phyloP scores from a whole-genome alignment of 2,329 filamentous ascomycete species.

The Penicillium nordicum region DNA sequence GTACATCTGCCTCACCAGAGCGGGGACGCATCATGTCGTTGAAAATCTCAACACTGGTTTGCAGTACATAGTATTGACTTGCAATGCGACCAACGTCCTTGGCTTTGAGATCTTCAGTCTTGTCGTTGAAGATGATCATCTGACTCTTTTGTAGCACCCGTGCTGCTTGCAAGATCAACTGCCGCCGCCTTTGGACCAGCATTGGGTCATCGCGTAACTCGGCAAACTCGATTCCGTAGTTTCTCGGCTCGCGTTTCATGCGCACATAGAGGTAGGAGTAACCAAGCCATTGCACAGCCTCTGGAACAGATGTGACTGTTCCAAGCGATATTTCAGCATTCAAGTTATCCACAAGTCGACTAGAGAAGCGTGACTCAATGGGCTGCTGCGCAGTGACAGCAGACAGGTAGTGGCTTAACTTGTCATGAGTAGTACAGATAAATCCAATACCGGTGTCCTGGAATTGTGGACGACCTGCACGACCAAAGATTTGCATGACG shows the following conservation, averaged over 20 bases:
- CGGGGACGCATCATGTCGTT: conserved; percentile 88
- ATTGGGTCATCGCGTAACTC: conserved; percentile 85
- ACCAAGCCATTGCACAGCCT: conserved; percentile 95
- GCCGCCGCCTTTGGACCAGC: conserved; percentile 77
- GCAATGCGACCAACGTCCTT: conserved; percentile 97
- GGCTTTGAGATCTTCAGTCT: conserved; percentile 83
- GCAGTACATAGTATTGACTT: conserved; percentile 93
- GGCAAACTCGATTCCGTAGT: conserved; percentile 92
- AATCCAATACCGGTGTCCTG: conserved; percentile 97
- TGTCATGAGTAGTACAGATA: conserved; percentile 96
- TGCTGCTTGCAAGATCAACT: conserved; percentile 85
- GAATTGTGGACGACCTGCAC: conserved; percentile 95
- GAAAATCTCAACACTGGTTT: conserved; percentile 92
- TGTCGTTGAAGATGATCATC: conserved; percentile 98
- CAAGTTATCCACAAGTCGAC: conserved; percentile 90
- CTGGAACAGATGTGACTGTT: conserved; percentile 88
- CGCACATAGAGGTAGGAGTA: conserved; percentile 97
- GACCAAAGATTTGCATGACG: conserved; percentile 96
- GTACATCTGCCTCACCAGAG: conserved; percentile 83
- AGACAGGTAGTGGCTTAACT: conserved; percentile 82
- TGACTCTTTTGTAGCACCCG: conserved; percentile 84
- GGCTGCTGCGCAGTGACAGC: conserved; percentile 94
- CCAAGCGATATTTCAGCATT: conserved; percentile 93
- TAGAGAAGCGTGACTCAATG: conserved; percentile 94
- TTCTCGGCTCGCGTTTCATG: conserved; percentile 87